Percentiles rank a stretch among this genome's conserved stretches.
These are phyloP conservation scores for Oryza punctata DNA, from an alignment of 176 grass and related monocot species.

Conservation along the genomic window DNA sequence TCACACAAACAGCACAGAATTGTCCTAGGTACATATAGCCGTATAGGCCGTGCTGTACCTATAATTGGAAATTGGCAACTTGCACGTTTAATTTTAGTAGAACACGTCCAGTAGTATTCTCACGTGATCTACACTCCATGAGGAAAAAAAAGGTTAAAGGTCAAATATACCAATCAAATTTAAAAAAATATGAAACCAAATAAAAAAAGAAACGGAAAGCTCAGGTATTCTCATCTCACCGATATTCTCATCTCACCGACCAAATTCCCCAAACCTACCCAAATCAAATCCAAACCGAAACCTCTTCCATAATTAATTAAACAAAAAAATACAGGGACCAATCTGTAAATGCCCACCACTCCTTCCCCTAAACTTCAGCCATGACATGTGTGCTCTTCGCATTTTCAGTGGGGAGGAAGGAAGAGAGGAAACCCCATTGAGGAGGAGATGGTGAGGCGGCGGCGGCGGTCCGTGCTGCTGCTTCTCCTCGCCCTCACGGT, in stretches of 20 bases:
- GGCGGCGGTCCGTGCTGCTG: slow-evolving; percentile 19
- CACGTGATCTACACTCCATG: neutral
- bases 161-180: neutral
- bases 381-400: neutral
- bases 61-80: neutral
- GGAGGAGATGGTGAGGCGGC: slow-evolving; percentile 18
- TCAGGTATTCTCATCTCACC: too few relatives aligned
- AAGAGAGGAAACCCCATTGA: neutral
- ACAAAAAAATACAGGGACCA: neutral
- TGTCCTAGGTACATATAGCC: neutral
- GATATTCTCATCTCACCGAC: neutral
- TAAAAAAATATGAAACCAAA: neutral
- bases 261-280: neutral
- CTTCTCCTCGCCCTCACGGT: slow-evolving; percentile 39
- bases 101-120: neutral
- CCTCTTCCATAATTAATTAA: neutral
- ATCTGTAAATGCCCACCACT: neutral
- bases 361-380: neutral
- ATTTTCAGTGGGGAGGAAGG: neutral
- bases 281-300: neutral
- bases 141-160: too few relatives aligned
- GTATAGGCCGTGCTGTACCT: neutral
- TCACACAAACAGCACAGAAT: neutral
- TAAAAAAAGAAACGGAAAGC: neutral
- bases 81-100: neutral